Evolutionary conservation across 345 rosid genomes (phyloP).

Genomic region (Hibiscus mutabilis): DNA sequence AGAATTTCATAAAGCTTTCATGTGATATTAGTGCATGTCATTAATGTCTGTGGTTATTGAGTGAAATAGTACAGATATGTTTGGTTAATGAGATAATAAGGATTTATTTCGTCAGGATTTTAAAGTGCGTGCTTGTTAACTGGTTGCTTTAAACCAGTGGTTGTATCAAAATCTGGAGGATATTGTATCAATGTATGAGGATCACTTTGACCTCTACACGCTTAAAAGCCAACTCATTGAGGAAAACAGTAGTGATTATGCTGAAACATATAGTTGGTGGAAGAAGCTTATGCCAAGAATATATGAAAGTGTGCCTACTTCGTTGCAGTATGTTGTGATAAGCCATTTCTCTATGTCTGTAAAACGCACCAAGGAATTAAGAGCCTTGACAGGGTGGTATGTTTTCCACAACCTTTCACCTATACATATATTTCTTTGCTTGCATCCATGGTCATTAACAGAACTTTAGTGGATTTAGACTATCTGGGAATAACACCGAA

Average conservation of each 20-base stretch:
- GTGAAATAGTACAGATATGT: background rate
- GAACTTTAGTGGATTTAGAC: constrained; percentile 1
- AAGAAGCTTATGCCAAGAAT: constrained; percentile 38
- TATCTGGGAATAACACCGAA: background rate
- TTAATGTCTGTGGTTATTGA: background rate
- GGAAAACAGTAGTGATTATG: constrained; percentile 28
- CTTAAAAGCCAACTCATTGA: constrained; percentile 41
- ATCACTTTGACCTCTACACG: constrained; percentile 72
- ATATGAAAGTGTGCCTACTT: constrained; percentile 26
- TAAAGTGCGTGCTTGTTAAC: constrained; percentile 14
- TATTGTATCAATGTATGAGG: constrained; percentile 86
- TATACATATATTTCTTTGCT: constrained; percentile 5
- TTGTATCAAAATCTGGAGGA: constrained; percentile 82
- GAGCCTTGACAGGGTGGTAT: constrained; percentile 86
- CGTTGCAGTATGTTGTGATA: constrained; percentile 39
- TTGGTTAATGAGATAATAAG: background rate
- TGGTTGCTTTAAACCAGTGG: constrained; percentile 90
- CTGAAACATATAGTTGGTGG: constrained; percentile 60
- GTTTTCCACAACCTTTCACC: constrained; percentile 21
- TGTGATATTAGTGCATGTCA: background rate
- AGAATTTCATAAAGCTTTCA: background rate
- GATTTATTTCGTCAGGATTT: background rate
- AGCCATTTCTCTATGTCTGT: constrained; percentile 55
- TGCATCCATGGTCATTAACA: background rate
- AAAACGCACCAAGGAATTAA: constrained; percentile 76